These are phyloP conservation scores for Mycena citricolor DNA, from an alignment of 1,284 basidiomycete genomes.

Conservation along the genomic window DNA sequence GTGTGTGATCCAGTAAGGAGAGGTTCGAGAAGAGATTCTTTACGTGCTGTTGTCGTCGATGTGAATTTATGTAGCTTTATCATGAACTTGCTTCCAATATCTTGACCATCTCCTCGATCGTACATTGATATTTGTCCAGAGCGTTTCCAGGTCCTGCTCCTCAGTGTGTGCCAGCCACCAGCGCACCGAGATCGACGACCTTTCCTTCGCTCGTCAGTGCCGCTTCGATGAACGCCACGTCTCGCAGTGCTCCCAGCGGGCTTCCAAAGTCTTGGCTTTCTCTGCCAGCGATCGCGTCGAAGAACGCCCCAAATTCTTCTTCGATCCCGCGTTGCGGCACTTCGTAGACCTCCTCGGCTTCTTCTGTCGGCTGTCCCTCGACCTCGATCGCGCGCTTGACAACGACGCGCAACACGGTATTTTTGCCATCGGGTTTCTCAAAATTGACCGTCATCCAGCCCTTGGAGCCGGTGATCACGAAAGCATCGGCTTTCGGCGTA, in stretches of 20 bases:
- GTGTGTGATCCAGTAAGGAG: conserved; percentile 3
- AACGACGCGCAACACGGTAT: conserved; percentile 35
- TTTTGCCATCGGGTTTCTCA: conserved; percentile 29
- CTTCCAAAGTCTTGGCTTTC: conserved; percentile 48
- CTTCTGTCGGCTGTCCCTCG: conserved; percentile 44
- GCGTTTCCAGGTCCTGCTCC: no score
- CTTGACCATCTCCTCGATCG: no score
- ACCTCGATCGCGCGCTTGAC: conserved; percentile 44
- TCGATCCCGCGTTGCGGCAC: conserved; percentile 52
- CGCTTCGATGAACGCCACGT: conserved; percentile 80
- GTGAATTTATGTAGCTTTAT: no score
- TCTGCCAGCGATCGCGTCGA: conserved; percentile 49
- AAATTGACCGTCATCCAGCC: conserved; percentile 57
- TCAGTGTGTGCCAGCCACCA: no score
- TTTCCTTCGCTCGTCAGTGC: conserved; percentile 67
- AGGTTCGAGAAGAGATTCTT: neutral
- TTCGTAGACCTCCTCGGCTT: conserved; percentile 52
- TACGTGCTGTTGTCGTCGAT: no score
- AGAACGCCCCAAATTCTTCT: conserved; percentile 62
- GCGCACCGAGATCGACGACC: conserved; percentile 53
- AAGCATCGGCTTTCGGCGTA: conserved; percentile 37
- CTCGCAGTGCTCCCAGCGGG: conserved; percentile 59
- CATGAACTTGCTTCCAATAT: no score
- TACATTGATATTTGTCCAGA: no score
- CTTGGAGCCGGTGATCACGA: conserved; percentile 57